Evolutionary conservation across 228 moss, liverwort and hornwort species (phyloP).

Genomic region (Sphagnum fallax): DNA sequence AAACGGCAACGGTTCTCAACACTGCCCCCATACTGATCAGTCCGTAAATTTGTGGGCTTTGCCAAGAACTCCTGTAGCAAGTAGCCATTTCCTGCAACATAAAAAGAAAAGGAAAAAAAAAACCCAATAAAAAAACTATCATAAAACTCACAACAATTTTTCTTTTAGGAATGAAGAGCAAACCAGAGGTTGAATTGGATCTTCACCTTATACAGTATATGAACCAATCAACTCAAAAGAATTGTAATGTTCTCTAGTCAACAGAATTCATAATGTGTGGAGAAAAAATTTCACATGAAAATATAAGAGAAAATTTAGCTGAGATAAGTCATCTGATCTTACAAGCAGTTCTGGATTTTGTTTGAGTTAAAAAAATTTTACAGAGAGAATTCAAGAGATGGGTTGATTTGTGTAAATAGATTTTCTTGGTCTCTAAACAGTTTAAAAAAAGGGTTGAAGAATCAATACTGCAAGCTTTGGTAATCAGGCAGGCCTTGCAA

Average conservation of each 20-base stretch:
- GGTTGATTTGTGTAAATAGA: too few relatives aligned
- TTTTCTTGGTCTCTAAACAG: too few relatives aligned
- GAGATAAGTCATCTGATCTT: neutral
- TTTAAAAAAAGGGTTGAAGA: too few relatives aligned
- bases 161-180: too few relatives aligned
- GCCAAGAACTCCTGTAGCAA: conserved; percentile 55
- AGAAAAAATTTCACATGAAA: neutral
- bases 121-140: neutral
- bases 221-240: too few relatives aligned
- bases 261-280: neutral
- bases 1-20: conserved; percentile 59
- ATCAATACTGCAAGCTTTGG: too few relatives aligned
- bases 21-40: conserved; percentile 64
- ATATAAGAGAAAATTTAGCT: neutral
- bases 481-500: too few relatives aligned
- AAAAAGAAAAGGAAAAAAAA: too few relatives aligned
- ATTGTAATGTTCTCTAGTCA: too few relatives aligned
- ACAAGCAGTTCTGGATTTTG: neutral
- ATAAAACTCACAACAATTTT: neutral
- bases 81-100: conserved; percentile 51
- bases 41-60: conserved; percentile 31
- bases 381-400: too few relatives aligned
- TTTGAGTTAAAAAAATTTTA: neutral
- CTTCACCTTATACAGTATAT: too few relatives aligned
- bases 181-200: too few relatives aligned